Conservation (phyloP, 805 yeast species). For the Kodamaea kakaduensis region DNA sequence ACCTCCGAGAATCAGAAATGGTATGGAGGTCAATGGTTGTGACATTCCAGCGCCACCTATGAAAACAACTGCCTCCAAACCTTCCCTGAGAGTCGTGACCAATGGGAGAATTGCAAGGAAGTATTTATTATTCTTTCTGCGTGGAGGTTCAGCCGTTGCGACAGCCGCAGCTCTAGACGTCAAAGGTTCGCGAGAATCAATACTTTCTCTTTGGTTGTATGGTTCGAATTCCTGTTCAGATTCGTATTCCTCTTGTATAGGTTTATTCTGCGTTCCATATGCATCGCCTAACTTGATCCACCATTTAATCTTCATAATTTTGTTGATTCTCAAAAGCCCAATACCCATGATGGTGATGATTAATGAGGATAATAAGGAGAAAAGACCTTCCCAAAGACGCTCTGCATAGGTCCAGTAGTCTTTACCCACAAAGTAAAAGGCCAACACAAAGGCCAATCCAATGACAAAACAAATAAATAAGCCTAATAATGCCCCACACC, state of each 20-base stretch:
- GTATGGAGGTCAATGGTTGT: slow-evolving; percentile 32
- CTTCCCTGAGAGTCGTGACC: slow-evolving; percentile 26
- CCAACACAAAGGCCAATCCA: slow-evolving; percentile 65
- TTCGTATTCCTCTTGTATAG: background rate
- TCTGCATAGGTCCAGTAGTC: slow-evolving; percentile 88
- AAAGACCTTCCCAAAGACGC: slow-evolving; percentile 83
- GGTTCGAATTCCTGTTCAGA: slow-evolving; percentile 6
- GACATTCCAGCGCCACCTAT: slow-evolving; percentile 41
- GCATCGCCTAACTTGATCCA: slow-evolving; percentile 44
- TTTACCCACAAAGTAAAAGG: slow-evolving; percentile 73
- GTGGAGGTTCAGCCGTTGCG: background rate
- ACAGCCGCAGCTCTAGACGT: slow-evolving; percentile 5
- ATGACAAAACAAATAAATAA: slow-evolving; percentile 62
- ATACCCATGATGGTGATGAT: slow-evolving; percentile 86
- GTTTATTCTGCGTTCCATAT: slow-evolving; percentile 16
- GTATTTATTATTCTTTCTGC: slow-evolving; percentile 17
- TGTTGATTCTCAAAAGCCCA: slow-evolving; percentile 74
- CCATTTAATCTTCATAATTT: slow-evolving; percentile 77
- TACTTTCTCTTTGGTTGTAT: slow-evolving; percentile 10
- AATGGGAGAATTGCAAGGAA: slow-evolving; percentile 26
- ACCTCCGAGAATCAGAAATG: slow-evolving; percentile 27
- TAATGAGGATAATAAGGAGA: slow-evolving; percentile 71
- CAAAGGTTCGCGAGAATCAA: slow-evolving; percentile 13
- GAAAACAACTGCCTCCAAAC: slow-evolving; percentile 39
- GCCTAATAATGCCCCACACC: slow-evolving; percentile 79